phyloP scores from a whole-genome alignment of 345 rosid species.

The Hirschfeldia incana region DNA sequence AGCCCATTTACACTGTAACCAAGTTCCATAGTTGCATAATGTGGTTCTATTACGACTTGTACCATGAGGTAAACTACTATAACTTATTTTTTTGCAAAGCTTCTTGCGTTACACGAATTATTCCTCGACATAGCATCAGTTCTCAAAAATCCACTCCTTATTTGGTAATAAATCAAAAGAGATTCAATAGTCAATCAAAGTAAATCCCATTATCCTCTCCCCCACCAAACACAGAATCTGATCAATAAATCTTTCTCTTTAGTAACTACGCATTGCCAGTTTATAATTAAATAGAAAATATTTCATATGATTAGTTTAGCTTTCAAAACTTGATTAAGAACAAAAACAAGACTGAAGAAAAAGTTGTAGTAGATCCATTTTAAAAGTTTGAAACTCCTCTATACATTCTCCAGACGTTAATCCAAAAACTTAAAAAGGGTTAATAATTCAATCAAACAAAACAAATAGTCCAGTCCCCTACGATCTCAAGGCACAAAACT shows the following conservation, averaged over 20 bases:
- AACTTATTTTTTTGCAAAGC: too few relatives aligned
- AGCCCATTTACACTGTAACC: too few relatives aligned
- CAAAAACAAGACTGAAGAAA: neutral
- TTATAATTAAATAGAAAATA: too few relatives aligned
- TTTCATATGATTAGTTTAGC: neutral
- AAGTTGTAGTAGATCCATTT: conserved; percentile 8
- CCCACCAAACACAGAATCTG: neutral
- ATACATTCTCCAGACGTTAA: conserved; percentile 25
- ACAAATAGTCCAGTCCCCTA: conserved; percentile 23
- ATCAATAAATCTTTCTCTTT: neutral
- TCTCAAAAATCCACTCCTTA: neutral
- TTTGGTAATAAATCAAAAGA: neutral
- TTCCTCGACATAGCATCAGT: neutral
- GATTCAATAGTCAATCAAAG: neutral
- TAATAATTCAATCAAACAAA: neutral
- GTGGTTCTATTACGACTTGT: too few relatives aligned
- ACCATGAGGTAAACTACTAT: too few relatives aligned
- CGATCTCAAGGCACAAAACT: conserved; percentile 50
- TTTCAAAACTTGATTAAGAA: neutral
- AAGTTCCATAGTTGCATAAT: too few relatives aligned
- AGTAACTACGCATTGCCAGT: neutral
- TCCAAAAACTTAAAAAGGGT: conserved; percentile 1
- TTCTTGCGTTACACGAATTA: neutral
- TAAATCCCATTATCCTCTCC: neutral
- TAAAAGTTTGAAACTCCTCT: conserved; percentile 14